Conservation (phyloP, 2,329 filamentous ascomycete species). For the Boeremia exigua region DNA sequence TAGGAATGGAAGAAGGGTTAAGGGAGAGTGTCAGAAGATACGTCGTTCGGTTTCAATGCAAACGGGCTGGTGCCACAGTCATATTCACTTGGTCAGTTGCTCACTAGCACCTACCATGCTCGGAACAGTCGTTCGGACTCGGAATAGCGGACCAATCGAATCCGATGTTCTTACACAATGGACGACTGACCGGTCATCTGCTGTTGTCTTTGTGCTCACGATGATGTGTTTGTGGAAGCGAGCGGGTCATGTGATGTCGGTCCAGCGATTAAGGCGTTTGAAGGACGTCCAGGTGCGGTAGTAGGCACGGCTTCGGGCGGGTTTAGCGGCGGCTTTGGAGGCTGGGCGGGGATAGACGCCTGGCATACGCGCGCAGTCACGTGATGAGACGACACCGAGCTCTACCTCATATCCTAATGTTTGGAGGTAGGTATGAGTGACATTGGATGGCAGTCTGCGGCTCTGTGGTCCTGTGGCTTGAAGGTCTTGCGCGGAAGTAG, state of each 20-base stretch:
- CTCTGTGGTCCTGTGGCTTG: neutral
- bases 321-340: conserved; percentile 1
- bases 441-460: neutral
- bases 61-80: conserved; percentile 6
- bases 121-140: conserved; percentile 15
- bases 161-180: conserved; percentile 11
- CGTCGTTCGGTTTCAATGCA: neutral
- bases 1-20: neutral
- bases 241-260: conserved; percentile 16
- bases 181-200: conserved; percentile 9
- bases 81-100: conserved; percentile 5
- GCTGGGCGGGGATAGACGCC: conserved; percentile 13
- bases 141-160: conserved; percentile 16
- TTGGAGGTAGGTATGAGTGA: neutral
- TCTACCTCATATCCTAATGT: no score
- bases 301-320: conserved; percentile 16
- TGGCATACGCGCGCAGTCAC: conserved; percentile 1
- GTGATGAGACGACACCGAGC: neutral
- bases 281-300: neutral
- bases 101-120: neutral
- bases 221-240: conserved; percentile 13
- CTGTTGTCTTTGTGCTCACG: conserved; percentile 6
- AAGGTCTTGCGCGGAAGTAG: neutral
- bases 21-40: neutral
- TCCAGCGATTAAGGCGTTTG: conserved; percentile 20